phyloP scores from a whole-genome alignment of 208 protist species.

The Leptomonas seymouri region DNA sequence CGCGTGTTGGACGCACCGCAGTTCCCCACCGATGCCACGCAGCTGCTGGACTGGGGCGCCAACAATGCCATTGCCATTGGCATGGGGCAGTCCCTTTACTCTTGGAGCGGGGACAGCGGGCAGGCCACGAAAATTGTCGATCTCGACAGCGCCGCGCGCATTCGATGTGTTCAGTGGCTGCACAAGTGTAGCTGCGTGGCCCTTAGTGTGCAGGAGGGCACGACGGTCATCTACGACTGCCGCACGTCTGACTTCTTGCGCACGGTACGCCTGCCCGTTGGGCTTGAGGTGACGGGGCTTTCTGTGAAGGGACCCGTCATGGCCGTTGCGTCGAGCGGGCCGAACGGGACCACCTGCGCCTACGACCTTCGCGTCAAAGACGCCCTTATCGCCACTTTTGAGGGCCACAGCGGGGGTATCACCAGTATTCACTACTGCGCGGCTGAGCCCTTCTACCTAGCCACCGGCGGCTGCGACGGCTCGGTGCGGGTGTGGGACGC shows the following conservation, averaged over 20 bases:
- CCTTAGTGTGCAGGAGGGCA: constrained; percentile 59
- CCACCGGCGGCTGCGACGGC: constrained; percentile 63
- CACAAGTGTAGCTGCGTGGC: constrained; percentile 80
- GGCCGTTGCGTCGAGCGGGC: constrained; percentile 53
- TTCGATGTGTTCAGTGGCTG: constrained; percentile 75
- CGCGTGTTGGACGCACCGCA: constrained; percentile 81
- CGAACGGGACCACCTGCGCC: constrained; percentile 43
- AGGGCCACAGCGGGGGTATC: constrained; percentile 55
- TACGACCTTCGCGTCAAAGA: constrained; percentile 82
- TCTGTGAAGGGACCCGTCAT: constrained; percentile 76
- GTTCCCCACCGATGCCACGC: constrained; percentile 53
- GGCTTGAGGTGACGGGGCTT: constrained; percentile 53
- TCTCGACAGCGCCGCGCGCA: constrained; percentile 46
- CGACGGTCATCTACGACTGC: constrained; percentile 76
- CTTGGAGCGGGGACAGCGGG: constrained; percentile 67
- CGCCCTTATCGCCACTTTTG: constrained; percentile 62
- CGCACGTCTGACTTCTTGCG: constrained; percentile 63
- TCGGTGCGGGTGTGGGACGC: constrained; percentile 78
- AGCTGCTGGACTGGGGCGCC: constrained; percentile 85
- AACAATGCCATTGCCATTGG: constrained; percentile 87
- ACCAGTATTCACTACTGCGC: constrained; percentile 71
- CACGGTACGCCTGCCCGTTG: constrained; percentile 47
- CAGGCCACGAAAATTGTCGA: constrained; percentile 60
- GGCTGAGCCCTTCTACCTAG: constrained; percentile 83
- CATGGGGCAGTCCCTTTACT: constrained; percentile 72